Base-by-base conservation (phyloP, 352 stramenopile species). In the Blastocystis sp. region DNA sequence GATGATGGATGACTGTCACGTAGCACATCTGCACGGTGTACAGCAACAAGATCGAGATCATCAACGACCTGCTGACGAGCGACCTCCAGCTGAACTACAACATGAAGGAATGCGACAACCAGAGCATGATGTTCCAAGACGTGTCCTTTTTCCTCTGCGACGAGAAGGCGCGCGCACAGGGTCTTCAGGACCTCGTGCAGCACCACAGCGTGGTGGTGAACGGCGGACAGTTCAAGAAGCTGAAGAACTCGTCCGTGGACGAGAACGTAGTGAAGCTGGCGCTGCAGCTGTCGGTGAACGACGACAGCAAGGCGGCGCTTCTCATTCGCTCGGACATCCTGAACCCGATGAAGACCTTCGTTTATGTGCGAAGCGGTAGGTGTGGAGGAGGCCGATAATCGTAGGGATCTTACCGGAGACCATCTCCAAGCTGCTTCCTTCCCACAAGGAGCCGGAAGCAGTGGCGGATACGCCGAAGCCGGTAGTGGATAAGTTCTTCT, bases 41-140 rank as follows among this genome's bases (percentile, higher is more conserved):
- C 48, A 81, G 63, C 48, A 81, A 81, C 46, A 59, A 61, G 1
- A 81, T 81, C n/a, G 69, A 81, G 46, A 81, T 81, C 34, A 44
- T 81, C 0, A 46, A 81, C 42, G 18, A 81, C 53, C 38, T 44
- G 29, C 40, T 81, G 8, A 0, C 24, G 14, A 29, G 63, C 32
- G 29, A 14, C 11, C 24, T 81, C 46, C 34, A 49, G n/a, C 69
- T 81, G 11, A 81, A 44, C 29, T 81, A 81, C 36, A 64, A 57
- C 14, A 64, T 81, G 69, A 81, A 81, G 53, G 40, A 57, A 38
- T 63, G 24, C n/a, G 48, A 46, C 24, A 81, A 63, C 24, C 46
- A 38, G 24, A 64, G n/a, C 27, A 38, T 57, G 16, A 29, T 42
- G 32, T 64, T 65, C n/a, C 69, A 81, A 61, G 69, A 81, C 18